Conservation (phyloP, 2,329 filamentous ascomycete species). For the Ceratocystis huliohia region DNA sequence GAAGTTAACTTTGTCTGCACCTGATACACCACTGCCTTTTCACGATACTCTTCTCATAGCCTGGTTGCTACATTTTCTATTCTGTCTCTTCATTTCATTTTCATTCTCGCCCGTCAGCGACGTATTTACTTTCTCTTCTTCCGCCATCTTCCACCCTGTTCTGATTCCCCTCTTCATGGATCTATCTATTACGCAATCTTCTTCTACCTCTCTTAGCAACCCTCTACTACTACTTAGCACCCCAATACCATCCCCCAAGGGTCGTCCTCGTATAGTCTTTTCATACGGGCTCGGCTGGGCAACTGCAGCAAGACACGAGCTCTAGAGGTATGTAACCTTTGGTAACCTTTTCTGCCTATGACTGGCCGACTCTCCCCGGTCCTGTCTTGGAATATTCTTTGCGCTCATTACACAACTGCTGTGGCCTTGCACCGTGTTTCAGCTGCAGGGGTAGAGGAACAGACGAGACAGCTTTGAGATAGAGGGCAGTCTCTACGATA, state of each 20-base stretch:
- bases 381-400: not conserved
- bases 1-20: not conserved
- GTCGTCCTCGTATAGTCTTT: not conserved
- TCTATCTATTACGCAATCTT: not conserved
- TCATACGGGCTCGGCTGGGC: not conserved
- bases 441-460: constrained; percentile 14
- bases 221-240: not conserved
- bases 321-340: constrained; percentile 1
- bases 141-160: not conserved
- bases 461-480: not conserved
- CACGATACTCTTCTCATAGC: not conserved
- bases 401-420: constrained; percentile 1
- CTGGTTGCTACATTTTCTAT: constrained; percentile 15
- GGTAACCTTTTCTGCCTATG: not conserved
- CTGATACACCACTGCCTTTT: not conserved
- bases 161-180: constrained; percentile 5
- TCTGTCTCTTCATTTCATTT: not conserved
- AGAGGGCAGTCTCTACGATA: not conserved
- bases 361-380: not conserved
- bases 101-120: not conserved
- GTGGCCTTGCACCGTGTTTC: constrained; percentile 8
- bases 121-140: not conserved
- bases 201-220: not conserved
- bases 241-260: not conserved
- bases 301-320: constrained; percentile 7